These are phyloP conservation scores for Fusarium sp. DNA, from an alignment of 2,329 filamentous ascomycete species.

Conservation along the genomic window DNA sequence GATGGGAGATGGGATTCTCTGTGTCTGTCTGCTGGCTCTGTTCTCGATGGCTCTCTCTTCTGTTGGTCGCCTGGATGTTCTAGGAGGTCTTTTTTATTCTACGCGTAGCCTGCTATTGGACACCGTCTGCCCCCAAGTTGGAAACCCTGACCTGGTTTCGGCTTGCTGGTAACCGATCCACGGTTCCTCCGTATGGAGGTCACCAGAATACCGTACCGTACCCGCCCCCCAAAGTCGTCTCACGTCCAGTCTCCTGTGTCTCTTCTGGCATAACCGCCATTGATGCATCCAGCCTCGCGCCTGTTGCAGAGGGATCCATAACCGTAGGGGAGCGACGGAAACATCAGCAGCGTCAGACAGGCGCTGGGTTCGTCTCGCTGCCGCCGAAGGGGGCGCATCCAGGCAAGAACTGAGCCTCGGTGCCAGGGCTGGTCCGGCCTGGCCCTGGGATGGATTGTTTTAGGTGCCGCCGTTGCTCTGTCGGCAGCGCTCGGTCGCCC, in stretches of 20 bases:
- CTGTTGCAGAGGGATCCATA: slow-evolving; percentile 5
- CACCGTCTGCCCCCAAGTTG: slow-evolving; percentile 8
- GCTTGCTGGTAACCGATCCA: slow-evolving; percentile 20
- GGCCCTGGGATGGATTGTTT: slow-evolving; percentile 16
- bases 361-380: neutral
- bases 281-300: slow-evolving; percentile 10
- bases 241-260: slow-evolving; percentile 9
- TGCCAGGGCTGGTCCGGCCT: neutral
- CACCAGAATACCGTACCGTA: neutral
- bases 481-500: slow-evolving; percentile 31
- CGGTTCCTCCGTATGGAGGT: slow-evolving; percentile 11
- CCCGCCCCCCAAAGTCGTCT: slow-evolving; percentile 9
- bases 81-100: slow-evolving; percentile 8
- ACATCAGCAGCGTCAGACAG: slow-evolving; percentile 12
- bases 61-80: slow-evolving; percentile 1
- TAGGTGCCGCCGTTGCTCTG: slow-evolving; percentile 42
- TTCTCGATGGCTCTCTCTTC: slow-evolving; percentile 6
- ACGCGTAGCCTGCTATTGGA: slow-evolving; percentile 25
- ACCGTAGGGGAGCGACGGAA: slow-evolving; percentile 11
- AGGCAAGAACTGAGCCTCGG: neutral
- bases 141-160: slow-evolving; percentile 24
- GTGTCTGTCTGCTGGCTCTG: neutral
- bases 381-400: slow-evolving; percentile 21
- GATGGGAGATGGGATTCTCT: slow-evolving; percentile 14
- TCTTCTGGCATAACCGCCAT: slow-evolving; percentile 8